These are phyloP conservation scores for Camillea tinctor DNA, from an alignment of 2,329 filamentous ascomycete species.

Conservation along the genomic window DNA sequence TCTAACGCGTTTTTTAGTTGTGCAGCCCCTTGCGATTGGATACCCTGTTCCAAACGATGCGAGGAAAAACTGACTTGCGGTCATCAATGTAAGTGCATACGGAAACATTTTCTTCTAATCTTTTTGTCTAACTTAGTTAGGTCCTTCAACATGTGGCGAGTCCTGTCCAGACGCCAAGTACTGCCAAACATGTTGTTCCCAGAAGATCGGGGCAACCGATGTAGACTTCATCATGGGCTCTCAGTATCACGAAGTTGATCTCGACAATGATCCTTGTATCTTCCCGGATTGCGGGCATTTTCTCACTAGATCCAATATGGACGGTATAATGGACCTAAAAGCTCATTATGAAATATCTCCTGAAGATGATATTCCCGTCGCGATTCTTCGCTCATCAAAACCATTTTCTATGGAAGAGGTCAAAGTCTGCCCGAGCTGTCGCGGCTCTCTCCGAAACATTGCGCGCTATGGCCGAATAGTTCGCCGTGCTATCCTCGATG, in stretches of 20 bases:
- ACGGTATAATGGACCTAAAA: conserved; percentile 57
- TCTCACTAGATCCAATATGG: conserved; percentile 58
- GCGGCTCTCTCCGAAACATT: conserved; percentile 56
- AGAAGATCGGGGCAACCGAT: conserved; percentile 37
- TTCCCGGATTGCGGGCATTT: conserved; percentile 65
- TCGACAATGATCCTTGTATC: conserved; percentile 60
- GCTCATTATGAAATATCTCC: conserved; percentile 46
- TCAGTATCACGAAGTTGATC: conserved; percentile 55
- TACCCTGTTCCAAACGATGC: conserved; percentile 65
- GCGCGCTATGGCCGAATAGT: conserved; percentile 62
- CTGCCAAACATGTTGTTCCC: conserved; percentile 56
- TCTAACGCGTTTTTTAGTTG: conserved; percentile 37
- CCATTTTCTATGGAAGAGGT: conserved; percentile 51
- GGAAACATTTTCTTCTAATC: neutral
- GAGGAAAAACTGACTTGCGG: conserved; percentile 51
- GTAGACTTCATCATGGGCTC: conserved; percentile 53
- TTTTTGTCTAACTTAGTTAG: conserved; percentile 2
- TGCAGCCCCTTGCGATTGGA: conserved; percentile 64
- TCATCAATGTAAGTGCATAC: conserved; percentile 51
- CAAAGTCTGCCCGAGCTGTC: conserved; percentile 58
- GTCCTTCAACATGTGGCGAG: conserved; percentile 60
- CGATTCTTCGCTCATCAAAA: conserved; percentile 35
- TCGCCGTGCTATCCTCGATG: conserved; percentile 58
- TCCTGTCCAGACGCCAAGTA: conserved; percentile 49
- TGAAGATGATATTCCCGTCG: conserved; percentile 30